Conservation (phyloP, 2,329 filamentous ascomycete species). For the Aspergillus versicolor region DNA sequence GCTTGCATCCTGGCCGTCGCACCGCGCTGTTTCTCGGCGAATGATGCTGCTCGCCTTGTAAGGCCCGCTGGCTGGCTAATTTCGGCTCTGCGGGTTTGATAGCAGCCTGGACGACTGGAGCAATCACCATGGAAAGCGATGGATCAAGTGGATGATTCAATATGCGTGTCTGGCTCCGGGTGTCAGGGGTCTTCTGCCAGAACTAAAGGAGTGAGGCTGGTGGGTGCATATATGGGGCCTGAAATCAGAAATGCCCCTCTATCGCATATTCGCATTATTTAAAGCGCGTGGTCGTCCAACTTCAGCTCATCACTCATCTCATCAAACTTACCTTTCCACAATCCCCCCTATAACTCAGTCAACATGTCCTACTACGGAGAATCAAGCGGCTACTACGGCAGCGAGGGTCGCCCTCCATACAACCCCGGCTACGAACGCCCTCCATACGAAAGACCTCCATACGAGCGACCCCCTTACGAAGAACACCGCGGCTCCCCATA, state of each 20-base stretch:
- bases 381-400: constrained; percentile 12
- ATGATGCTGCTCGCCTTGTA: constrained; percentile 2
- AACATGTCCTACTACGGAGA: constrained; percentile 19
- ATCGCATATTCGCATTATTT: not conserved
- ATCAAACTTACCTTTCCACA: not conserved
- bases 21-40: not conserved
- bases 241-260: not conserved
- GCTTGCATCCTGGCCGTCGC: not conserved
- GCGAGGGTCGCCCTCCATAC: not conserved
- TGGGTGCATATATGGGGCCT: not conserved
- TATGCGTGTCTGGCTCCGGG: not conserved
- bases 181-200: not conserved
- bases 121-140: not conserved
- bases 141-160: not conserved
- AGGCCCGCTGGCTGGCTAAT: not conserved
- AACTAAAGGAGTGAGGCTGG: not conserved
- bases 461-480: constrained; percentile 8
- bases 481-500: constrained; percentile 4
- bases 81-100: not conserved
- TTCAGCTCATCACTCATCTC: not conserved
- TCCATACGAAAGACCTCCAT: constrained; percentile 12
- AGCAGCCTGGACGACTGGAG: not conserved
- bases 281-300: constrained; percentile 1
- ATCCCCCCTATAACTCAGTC: not conserved
- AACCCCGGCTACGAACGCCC: constrained; percentile 5